These are phyloP conservation scores for Amanita exitialis DNA, from an alignment of 768 basidiomycete genomes.

Conservation along the genomic window DNA sequence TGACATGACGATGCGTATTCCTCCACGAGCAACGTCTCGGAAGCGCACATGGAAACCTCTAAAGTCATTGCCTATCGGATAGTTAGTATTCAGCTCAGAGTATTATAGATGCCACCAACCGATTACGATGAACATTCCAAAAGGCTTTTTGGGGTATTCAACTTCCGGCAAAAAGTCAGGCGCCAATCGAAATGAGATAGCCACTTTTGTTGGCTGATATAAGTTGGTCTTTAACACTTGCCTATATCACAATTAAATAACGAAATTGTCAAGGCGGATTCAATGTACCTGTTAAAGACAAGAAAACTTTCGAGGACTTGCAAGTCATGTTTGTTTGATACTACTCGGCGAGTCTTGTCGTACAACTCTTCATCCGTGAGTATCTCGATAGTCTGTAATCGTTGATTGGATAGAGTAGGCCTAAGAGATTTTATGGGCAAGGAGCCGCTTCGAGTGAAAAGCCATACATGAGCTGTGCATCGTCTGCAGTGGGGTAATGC, in stretches of 20 bases:
- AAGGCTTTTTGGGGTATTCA: constrained; percentile 92
- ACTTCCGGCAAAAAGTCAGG: constrained; percentile 88
- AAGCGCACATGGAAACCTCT: constrained; percentile 93
- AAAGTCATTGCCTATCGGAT: constrained; percentile 63
- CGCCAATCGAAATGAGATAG: constrained; percentile 89
- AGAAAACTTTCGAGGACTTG: constrained; percentile 92
- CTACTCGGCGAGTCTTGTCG: constrained; percentile 76
- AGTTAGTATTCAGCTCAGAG: neutral
- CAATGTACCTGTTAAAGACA: constrained; percentile 84
- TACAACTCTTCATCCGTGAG: constrained; percentile 79
- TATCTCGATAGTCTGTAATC: constrained; percentile 77
- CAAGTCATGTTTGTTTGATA: constrained; percentile 83
- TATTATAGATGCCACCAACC: constrained; percentile 29
- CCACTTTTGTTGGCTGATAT: constrained; percentile 97
- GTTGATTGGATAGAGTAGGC: constrained; percentile 94
- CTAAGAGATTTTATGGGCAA: constrained; percentile 23
- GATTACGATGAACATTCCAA: constrained; percentile 91
- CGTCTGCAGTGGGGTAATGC: constrained; percentile 72
- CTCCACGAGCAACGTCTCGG: constrained; percentile 94
- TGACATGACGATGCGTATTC: constrained; percentile 91
- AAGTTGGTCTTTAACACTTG: constrained; percentile 96
- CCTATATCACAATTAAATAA: constrained; percentile 23
- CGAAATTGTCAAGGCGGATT: neutral
- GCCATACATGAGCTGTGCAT: constrained; percentile 53
- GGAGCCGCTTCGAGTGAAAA: neutral